Evolutionary conservation across 495 filamentous ascomycete genomes (phyloP).

Genomic region (Xylaria acuta): DNA sequence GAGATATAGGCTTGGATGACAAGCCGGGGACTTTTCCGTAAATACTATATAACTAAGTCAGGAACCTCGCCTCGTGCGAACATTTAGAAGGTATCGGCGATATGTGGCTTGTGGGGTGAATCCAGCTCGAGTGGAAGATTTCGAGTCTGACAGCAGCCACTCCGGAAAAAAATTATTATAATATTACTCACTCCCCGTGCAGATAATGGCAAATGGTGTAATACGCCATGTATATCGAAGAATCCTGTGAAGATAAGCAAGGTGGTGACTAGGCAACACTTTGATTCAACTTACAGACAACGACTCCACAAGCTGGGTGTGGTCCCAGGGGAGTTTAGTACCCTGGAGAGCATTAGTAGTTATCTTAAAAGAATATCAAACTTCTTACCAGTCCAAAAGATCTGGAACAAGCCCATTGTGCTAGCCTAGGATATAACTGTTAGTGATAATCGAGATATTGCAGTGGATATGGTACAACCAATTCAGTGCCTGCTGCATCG

Average conservation of each 20-base stretch:
- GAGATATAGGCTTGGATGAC: conserved; percentile 57
- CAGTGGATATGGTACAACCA: conserved; percentile 51
- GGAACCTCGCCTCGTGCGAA: background rate
- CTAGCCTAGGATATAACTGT: conserved; percentile 57
- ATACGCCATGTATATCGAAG: conserved; percentile 95
- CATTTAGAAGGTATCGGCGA: background rate
- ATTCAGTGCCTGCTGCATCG: conserved; percentile 70
- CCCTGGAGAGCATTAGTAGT: conserved; percentile 39
- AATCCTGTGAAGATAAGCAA: conserved; percentile 55
- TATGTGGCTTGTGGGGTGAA: background rate
- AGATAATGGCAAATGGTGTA: conserved; percentile 93
- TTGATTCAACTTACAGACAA: conserved; percentile 55
- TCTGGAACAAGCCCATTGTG: conserved; percentile 92
- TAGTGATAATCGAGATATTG: background rate
- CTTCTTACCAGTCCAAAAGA: conserved; percentile 76
- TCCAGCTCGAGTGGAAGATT: background rate
- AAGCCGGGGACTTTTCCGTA: conserved; percentile 24
- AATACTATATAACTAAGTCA: conserved; percentile 8
- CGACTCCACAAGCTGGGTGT: conserved; percentile 88
- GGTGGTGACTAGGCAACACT: background rate
- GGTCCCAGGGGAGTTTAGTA: conserved; percentile 95
- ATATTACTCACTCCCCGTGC: conserved; percentile 58
- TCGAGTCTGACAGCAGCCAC: background rate
- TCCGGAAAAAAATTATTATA: background rate
- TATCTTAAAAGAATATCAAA: background rate